Evolutionary conservation across 2,329 filamentous ascomycete species (phyloP).

Genomic region (Bimuria novae-zelandiae): DNA sequence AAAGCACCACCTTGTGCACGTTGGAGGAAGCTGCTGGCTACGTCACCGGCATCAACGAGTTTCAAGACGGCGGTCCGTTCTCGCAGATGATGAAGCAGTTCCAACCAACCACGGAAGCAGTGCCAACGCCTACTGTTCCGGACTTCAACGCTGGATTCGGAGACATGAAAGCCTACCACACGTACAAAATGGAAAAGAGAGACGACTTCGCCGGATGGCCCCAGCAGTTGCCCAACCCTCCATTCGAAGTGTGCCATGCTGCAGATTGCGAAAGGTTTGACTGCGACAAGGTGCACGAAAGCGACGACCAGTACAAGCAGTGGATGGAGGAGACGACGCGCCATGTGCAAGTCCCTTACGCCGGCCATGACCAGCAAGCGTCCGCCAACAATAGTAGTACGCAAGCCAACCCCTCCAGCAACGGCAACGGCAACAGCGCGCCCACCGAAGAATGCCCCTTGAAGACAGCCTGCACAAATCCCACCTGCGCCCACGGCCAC

Average conservation of each 20-base stretch:
- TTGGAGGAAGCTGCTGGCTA: slow-evolving; percentile 12
- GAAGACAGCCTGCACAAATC: neutral
- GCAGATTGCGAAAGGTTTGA: neutral
- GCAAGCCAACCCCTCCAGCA: no score
- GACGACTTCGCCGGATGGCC: neutral
- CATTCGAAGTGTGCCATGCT: neutral
- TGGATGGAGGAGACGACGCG: neutral
- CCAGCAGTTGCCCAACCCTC: no score
- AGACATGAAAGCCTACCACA: neutral
- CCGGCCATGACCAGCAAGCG: no score
- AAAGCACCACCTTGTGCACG: neutral
- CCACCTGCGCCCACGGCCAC: neutral
- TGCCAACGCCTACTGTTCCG: neutral
- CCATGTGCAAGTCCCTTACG: no score
- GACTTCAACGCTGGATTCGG: neutral
- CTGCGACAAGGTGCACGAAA: neutral
- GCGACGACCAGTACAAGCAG: neutral
- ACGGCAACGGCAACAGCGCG: neutral
- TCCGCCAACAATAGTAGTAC: no score
- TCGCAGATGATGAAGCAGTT: slow-evolving; percentile 2
- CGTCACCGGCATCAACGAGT: slow-evolving; percentile 12
- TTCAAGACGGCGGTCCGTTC: slow-evolving; percentile 4
- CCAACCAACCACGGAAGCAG: neutral
- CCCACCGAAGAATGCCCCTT: neutral
- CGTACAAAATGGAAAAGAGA: neutral